Conservation (phyloP, 495 filamentous ascomycete species). For the Penicillium turbatum region DNA sequence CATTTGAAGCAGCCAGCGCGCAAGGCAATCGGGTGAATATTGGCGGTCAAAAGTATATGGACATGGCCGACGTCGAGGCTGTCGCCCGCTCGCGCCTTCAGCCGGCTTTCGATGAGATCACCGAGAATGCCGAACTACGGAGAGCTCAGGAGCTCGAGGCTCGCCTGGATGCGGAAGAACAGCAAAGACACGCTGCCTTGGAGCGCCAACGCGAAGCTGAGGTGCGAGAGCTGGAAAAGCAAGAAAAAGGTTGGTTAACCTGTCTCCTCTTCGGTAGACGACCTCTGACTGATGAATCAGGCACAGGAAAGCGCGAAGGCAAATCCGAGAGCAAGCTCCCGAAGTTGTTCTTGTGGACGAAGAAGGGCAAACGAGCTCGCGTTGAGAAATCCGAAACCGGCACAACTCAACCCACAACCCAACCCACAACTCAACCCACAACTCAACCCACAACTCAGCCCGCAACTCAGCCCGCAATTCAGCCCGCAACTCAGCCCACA, state of each 20-base stretch:
- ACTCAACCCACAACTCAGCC: conserved; percentile 6
- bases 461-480: no score
- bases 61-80: conserved; percentile 72
- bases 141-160: conserved; percentile 55
- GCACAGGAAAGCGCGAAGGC: conserved; percentile 37
- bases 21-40: conserved; percentile 68
- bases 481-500: no score
- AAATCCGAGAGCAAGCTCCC: conserved; percentile 23
- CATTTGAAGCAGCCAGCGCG: conserved; percentile 52
- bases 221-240: conserved; percentile 46
- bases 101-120: conserved; percentile 88
- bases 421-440: conserved; percentile 6
- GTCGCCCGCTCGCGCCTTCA: conserved; percentile 78
- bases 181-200: conserved; percentile 38
- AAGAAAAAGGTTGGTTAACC: conserved; percentile 43
- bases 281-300: conserved; percentile 44
- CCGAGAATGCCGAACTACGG: conserved; percentile 65
- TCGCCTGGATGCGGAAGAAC: conserved; percentile 51
- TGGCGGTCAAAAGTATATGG: conserved; percentile 75
- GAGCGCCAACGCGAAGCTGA: conserved; percentile 55
- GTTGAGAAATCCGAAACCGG: conserved; percentile 11
- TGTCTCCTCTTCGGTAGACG: neutral
- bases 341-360: conserved; percentile 30
- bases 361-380: conserved; percentile 23
- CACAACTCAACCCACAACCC: conserved; percentile 8